Conservation (phyloP, 441 rosid species). For the Manihot esculenta region DNA sequence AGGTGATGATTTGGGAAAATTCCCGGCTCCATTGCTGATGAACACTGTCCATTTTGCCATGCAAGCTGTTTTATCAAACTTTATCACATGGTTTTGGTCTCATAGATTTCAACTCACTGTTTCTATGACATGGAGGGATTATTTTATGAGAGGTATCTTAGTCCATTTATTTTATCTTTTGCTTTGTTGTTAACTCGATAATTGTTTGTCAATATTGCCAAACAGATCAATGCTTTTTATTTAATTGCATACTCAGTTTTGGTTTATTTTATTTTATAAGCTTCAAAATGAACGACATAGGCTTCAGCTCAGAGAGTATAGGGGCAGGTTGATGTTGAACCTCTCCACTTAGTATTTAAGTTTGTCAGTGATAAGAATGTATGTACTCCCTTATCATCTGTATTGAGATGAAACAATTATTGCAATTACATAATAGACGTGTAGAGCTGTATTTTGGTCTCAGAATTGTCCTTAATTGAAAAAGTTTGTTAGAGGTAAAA, state of each 20-base stretch:
- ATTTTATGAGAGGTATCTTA: constrained; percentile 68
- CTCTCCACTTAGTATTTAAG: neutral
- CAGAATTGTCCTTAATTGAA: neutral
- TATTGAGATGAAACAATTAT: neutral
- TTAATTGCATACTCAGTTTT: neutral
- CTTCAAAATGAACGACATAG: neutral
- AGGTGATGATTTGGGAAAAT: constrained; percentile 94
- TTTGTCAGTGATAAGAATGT: neutral
- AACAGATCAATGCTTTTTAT: neutral
- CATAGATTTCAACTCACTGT: constrained; percentile 61
- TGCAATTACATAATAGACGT: neutral
- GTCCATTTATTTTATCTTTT: neutral
- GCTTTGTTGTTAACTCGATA: neutral
- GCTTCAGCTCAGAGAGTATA: neutral
- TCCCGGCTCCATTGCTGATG: constrained; percentile 98
- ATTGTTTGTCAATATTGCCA: neutral
- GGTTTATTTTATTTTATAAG: neutral
- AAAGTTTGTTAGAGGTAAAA: constrained; percentile 1
- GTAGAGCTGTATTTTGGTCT: neutral
- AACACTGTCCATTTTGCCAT: constrained; percentile 87
- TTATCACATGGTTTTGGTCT: constrained; percentile 89
- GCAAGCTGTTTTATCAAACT: constrained; percentile 86
- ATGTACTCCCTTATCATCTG: neutral
- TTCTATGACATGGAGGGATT: constrained; percentile 83
- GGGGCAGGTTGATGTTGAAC: neutral